phyloP scores from a whole-genome alignment of 2,329 filamentous ascomycete species.

The Didymella pinodella region DNA sequence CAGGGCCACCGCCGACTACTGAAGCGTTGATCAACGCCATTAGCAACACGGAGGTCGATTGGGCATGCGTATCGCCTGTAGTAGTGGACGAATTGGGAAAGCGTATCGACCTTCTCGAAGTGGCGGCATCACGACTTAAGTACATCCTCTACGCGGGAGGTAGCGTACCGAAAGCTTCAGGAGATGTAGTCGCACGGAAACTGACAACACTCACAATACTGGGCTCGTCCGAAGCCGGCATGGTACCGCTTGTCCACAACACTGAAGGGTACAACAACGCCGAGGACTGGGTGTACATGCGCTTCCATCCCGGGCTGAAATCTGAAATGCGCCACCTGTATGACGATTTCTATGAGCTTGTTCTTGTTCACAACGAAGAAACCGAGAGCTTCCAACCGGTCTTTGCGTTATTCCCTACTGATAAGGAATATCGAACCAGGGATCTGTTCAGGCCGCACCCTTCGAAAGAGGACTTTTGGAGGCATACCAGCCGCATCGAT shows the following conservation, averaged over 20 bases:
- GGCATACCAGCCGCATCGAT: constrained; percentile 40
- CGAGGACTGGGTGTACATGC: constrained; percentile 1
- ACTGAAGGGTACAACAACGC: neutral
- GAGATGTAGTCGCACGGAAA: neutral
- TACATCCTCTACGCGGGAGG: constrained; percentile 2
- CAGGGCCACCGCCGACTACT: constrained; percentile 2
- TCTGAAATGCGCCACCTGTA: constrained; percentile 8
- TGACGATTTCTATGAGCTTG: constrained; percentile 15
- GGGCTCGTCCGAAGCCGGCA: neutral
- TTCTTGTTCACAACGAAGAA: neutral
- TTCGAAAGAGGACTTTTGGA: constrained; percentile 19
- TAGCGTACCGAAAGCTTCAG: constrained; percentile 4
- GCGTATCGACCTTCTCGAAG: neutral
- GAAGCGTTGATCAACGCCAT: neutral
- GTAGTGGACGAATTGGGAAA: constrained; percentile 1
- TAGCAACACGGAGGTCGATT: neutral
- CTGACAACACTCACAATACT: neutral
- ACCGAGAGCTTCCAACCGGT: neutral
- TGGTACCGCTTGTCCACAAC: neutral
- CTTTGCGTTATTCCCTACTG: neutral
- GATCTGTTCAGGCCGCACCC: neutral
- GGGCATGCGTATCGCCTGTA: constrained; percentile 3
- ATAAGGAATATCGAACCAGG: neutral
- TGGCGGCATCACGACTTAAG: constrained; percentile 1
- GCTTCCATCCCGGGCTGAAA: neutral